Base-by-base conservation (phyloP, 371 early-diverging fungal genomes). In the Umbelopsis sp. region DNA sequence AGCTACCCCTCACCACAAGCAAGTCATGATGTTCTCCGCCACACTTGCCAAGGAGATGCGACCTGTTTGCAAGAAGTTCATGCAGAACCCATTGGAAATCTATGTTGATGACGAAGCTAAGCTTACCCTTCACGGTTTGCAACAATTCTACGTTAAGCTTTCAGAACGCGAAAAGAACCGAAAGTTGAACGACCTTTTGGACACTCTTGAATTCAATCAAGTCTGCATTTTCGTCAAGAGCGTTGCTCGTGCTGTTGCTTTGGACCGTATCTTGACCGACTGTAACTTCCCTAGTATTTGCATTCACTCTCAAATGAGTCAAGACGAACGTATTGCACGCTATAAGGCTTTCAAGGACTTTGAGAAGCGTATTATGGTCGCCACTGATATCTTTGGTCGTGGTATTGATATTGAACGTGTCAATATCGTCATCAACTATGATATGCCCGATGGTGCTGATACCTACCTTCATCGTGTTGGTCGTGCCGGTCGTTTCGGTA, bases 401-500 rank as follows among this genome's bases (percentile, higher is more conserved):
- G 99, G 99, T 80, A 97, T 99, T 66, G 99, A 99, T 84, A 93
- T 99, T 57, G 97, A 98, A 77, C 94, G 99, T 73, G 97, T 99
- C 69, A 99, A 99, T 79, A 93, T 99, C 78, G 99, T 99, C 68
- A 91, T 99, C 90, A 99, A 99, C 88, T 99, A 99, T 66, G 99
- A 99, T 77, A 96, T 99, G 87, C 97, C 99, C 18, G 96, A 94
- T 67, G 73, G 86, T 44, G 94, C 97, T 18, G 98, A 99, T 76
- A 85, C 95, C 35, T 99, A 99, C 79, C 87, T 99, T 48, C 99
- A 99, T 76, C 86, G 99, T 81, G 94, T 99, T 46, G 99, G 99
- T 65, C 95, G 99, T 90, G 99, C 99, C 63, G 99, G 99, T 70
- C 94, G 99, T 88, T 99, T 99, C 81, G 99, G 99, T 81, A 99